Percentiles rank a stretch among this genome's conserved stretches.
These are phyloP conservation scores for Zopfia rhizophila DNA, from an alignment of 2,329 filamentous ascomycete species.

Conservation along the genomic window DNA sequence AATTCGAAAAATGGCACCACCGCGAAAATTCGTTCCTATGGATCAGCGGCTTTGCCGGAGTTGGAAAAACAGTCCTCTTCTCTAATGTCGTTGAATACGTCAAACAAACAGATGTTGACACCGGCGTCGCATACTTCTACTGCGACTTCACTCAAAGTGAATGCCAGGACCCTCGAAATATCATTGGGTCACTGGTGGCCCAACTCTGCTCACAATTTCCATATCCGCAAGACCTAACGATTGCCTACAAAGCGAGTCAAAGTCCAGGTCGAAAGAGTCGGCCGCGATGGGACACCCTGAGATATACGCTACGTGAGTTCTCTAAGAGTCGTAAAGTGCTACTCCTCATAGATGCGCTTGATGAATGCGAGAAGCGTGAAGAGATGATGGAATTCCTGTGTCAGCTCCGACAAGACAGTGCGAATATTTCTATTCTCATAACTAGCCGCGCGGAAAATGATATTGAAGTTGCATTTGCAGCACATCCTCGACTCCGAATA, in stretches of 20 bases:
- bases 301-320: no score
- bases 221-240: slow-evolving; percentile 3
- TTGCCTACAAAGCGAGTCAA: not conserved
- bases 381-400: slow-evolving; percentile 2
- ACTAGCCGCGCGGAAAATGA: slow-evolving; percentile 2
- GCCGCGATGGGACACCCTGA: no score
- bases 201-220: slow-evolving; percentile 10
- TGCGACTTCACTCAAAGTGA: slow-evolving; percentile 4
- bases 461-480: not conserved
- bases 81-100: slow-evolving; percentile 3
- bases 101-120: no score
- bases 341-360: slow-evolving; percentile 4
- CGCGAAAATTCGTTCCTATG: not conserved
- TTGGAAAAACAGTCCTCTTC: slow-evolving; percentile 12
- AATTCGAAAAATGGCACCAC: not conserved
- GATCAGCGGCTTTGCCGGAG: slow-evolving; percentile 13
- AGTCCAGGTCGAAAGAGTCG: not conserved
- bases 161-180: not conserved
- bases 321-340: no score
- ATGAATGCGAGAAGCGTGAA: slow-evolving; percentile 4
- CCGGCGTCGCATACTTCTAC: slow-evolving; percentile 7
- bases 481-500: not conserved
- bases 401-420: not conserved
- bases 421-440: not conserved
- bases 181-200: slow-evolving; percentile 8